A percentile compares a stretch with the other conserved stretches of the same genome.
Conservation (phyloP, 352 stramenopile genomes). For the Phytopythium aichiense region DNA sequence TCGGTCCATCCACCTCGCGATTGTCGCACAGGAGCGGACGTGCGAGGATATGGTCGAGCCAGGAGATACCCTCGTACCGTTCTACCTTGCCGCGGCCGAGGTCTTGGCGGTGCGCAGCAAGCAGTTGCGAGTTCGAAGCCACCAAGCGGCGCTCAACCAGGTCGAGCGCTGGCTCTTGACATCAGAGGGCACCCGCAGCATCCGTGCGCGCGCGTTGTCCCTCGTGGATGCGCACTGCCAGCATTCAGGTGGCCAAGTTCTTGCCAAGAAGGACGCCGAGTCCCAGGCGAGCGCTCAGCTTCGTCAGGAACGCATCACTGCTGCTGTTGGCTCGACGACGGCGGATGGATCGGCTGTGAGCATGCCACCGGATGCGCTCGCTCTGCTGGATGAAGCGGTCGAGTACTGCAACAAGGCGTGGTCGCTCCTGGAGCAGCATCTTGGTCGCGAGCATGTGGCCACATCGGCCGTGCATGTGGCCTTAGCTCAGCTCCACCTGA, state of each 20-base stretch:
- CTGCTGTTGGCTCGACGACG: slow-evolving; percentile 4
- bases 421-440: slow-evolving; percentile 45
- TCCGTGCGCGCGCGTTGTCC: slow-evolving; percentile 42
- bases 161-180: slow-evolving; percentile 51
- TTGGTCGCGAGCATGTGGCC: slow-evolving; percentile 48
- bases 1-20: slow-evolving; percentile 37
- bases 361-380: slow-evolving; percentile 10
- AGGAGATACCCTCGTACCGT: slow-evolving; percentile 32
- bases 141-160: slow-evolving; percentile 39
- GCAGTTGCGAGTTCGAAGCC: slow-evolving; percentile 35
- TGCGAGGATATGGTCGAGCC: slow-evolving; percentile 16
- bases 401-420: slow-evolving; percentile 65
- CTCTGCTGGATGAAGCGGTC: slow-evolving; percentile 54
- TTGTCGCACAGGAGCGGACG: slow-evolving; percentile 38
- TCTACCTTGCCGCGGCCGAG: slow-evolving; percentile 57
- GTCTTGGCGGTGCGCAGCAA: slow-evolving; percentile 47
- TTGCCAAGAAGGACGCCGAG: slow-evolving; percentile 59
- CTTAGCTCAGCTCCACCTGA: slow-evolving; percentile 52
- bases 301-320: slow-evolving; percentile 25
- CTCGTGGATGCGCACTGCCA: slow-evolving; percentile 24
- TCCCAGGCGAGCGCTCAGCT: slow-evolving; percentile 25
- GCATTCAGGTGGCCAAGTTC: slow-evolving; percentile 8
- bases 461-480: slow-evolving; percentile 44
- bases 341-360: background rate
- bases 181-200: slow-evolving; percentile 32